phyloP scores from a whole-genome alignment of 441 rosid genomes.

The Erodium moschatum region DNA sequence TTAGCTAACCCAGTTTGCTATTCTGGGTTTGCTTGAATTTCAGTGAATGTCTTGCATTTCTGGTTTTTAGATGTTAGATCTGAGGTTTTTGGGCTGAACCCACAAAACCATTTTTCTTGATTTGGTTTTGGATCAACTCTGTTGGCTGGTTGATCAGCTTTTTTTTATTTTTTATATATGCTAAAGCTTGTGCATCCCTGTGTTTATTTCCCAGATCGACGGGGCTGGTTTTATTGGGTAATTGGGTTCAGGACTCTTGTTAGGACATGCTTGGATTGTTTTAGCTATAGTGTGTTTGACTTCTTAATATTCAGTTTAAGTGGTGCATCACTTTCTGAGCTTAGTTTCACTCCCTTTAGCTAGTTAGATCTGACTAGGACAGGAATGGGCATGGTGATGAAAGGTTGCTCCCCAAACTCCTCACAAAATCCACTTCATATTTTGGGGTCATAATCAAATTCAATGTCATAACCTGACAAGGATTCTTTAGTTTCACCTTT shows the following conservation, averaged over 20 bases:
- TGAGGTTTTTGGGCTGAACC: neutral
- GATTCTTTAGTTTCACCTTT: neutral
- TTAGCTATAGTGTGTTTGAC: neutral
- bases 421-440: neutral
- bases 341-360: neutral
- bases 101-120: neutral
- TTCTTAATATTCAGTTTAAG: neutral
- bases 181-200: neutral
- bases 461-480: neutral
- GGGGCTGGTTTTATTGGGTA: neutral
- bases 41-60: neutral
- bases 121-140: slow-evolving; percentile 1
- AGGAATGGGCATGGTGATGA: slow-evolving; percentile 4
- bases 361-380: neutral
- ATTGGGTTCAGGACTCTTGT: neutral
- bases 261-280: neutral
- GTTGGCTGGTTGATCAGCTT: neutral
- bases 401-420: neutral
- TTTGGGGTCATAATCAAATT: neutral
- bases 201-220: neutral
- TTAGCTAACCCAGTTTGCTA: neutral
- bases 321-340: slow-evolving; percentile 6
- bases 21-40: slow-evolving; percentile 14
- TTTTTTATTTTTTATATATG: neutral
- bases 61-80: neutral